Base-by-base conservation (phyloP, 768 basidiomycete genomes). In the Mycena belliarum region DNA sequence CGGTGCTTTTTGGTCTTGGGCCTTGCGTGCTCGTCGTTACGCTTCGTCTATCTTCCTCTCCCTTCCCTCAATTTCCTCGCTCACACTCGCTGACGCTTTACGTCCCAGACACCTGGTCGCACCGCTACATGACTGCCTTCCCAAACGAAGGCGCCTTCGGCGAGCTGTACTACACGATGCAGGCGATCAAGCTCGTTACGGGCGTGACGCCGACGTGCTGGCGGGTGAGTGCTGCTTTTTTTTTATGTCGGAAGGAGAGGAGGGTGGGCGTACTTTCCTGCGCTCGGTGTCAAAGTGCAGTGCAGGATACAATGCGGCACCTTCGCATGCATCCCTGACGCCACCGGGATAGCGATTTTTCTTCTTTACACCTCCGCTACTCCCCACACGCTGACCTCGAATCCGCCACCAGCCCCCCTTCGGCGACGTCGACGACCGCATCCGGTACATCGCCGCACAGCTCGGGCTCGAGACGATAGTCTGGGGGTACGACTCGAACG, bases 401-500 rank as follows among this genome's bases (percentile, higher is more conserved):
- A 47, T 68, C 26, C 1, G 25, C 41, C 40, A 3, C 2, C 66
- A 72, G 14, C 47, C 44, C 0, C 69, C 72, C 14, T 51, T 64
- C 21, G 63, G 59, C n/a, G 59, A 58, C 24, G 63, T 58, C 35
- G 59, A 60, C 46, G 63, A 64, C 60, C 52, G 59, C 26, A 52
- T 60, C 33, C 62, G 62, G 28, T 60, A 42, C 56, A 63, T 63
- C 33, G 61, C 61, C 8, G 20, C 40, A 21, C 44, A 51, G 21
- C 44, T 63, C 26, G 49, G 49, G 6, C 52, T 63, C 2, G 20
- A 79, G 16, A 89, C 88, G 6, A 78, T 93, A 66, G 75, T 93
- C 47, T 93, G 92, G 91, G 69, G 77, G 65, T 84, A 80, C 60
- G 84, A 88, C 65, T 82, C 85, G n/a, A 74, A 79, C 37, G 91